These are phyloP conservation scores for Pythium brassicae DNA, from an alignment of 352 stramenopile species.

Conservation along the genomic window DNA sequence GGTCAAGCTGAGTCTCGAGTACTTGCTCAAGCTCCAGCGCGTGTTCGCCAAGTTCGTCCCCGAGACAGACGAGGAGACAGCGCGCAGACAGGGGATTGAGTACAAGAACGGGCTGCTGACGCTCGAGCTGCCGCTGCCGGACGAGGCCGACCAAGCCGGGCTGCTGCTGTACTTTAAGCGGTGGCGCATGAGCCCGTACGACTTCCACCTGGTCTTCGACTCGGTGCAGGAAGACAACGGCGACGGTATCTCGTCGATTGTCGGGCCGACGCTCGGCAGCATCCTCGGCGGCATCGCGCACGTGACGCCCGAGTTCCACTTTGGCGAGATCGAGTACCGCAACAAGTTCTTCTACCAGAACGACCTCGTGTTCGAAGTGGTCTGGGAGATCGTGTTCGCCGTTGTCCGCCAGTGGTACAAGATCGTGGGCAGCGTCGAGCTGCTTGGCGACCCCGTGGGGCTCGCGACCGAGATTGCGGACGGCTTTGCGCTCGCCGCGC, in stretches of 20 bases:
- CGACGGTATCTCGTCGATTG: conserved; percentile 75
- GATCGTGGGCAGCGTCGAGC: conserved; percentile 82
- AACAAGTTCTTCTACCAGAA: conserved; percentile 87
- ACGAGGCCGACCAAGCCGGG: conserved; percentile 37
- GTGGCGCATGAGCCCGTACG: conserved; percentile 62
- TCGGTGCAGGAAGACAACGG: conserved; percentile 73
- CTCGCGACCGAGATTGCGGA: conserved; percentile 84
- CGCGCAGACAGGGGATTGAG: conserved; percentile 56
- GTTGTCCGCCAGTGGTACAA: conserved; percentile 87
- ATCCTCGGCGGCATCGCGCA: conserved; percentile 86
- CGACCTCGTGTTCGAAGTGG: conserved; percentile 71
- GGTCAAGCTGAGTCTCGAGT: conserved; percentile 82
- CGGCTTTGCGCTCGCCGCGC: conserved; percentile 71
- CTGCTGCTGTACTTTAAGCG: conserved; percentile 84
- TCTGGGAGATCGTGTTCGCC: conserved; percentile 66
- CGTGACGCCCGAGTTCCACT: conserved; percentile 79
- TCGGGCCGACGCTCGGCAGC: conserved; percentile 79
- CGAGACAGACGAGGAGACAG: conserved; percentile 56
- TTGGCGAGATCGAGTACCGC: conserved; percentile 61
- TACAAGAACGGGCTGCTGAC: conserved; percentile 54
- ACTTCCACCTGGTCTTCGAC: conserved; percentile 84
- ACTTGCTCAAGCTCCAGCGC: conserved; percentile 65
- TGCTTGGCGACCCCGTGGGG: conserved; percentile 79
- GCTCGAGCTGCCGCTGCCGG: conserved; percentile 46
- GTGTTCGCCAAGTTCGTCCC: conserved; percentile 75